phyloP scores from a whole-genome alignment of 805 yeast genomes.

The Teunomyces funiuensis region DNA sequence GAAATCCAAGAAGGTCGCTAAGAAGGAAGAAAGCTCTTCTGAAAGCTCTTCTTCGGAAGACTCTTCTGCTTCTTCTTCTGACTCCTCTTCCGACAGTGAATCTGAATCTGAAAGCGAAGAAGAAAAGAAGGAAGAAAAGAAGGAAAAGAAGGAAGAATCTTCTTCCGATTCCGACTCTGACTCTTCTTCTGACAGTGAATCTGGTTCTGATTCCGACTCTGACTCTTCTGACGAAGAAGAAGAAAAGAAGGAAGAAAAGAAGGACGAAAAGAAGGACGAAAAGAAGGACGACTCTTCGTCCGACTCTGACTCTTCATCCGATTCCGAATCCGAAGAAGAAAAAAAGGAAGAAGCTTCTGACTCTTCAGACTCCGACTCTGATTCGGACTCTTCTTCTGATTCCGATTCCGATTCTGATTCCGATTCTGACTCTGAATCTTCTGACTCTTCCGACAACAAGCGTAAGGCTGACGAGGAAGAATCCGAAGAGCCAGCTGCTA shows the following conservation, averaged over 20 bases:
- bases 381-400: constrained; percentile 30
- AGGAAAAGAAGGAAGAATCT: constrained; percentile 13
- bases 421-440: constrained; percentile 29
- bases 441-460: constrained; percentile 32
- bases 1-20: constrained; percentile 22
- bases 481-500: constrained; percentile 36
- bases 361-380: constrained; percentile 13
- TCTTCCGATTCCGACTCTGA: constrained; percentile 15
- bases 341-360: too few relatives aligned
- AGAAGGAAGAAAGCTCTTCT: constrained; percentile 18
- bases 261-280: constrained; percentile 14
- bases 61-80: constrained; percentile 20
- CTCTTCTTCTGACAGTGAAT: constrained; percentile 34
- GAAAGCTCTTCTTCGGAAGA: constrained; percentile 19
- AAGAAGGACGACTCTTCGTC: constrained; percentile 22
- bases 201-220: constrained; percentile 35
- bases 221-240: constrained; percentile 19
- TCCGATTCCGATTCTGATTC: constrained; percentile 34
- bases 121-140: constrained; percentile 12
- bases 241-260: constrained; percentile 14
- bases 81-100: constrained; percentile 22
- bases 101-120: constrained; percentile 28
- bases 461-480: constrained; percentile 23
- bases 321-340: constrained; percentile 9
- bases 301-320: constrained; percentile 33